Evolutionary conservation across 2,329 filamentous ascomycete species (phyloP), one percentile per base, ranked within the genome.

Genomic region (Fusarium brachygibbosum): DNA sequence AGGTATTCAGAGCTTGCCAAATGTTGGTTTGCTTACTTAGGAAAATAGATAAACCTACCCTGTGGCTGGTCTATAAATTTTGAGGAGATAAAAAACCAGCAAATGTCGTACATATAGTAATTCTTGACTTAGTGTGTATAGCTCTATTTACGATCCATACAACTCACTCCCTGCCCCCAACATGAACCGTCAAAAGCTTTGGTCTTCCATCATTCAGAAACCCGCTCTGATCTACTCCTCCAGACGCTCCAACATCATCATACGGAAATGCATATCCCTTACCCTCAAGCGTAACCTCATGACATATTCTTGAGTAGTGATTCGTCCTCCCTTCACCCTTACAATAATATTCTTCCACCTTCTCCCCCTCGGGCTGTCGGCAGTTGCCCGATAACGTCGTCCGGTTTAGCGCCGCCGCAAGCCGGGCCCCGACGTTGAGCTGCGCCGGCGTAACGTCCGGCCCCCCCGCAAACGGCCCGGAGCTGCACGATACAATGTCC

Each of bases 341-440:
- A 8, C 58, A 34, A 77, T 91, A 91, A 75, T 89, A 91, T 11
- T 74, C 76, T 8, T 74, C 75, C 3, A 84, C 78, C 1, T 73
- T 66, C 75, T 87, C 86, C 51, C 82, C 81, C 56, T 86, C 82
- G 16, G 87, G 88, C 79, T 86, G 88, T 68, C 74, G 72, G n/a
- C 76, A 54, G 71, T 86, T 80, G 21, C 79, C 75, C 50, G 92
- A 79, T 63, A 96, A 79, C 13, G 91, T 94, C 34, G 87, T 89
- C 23, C 93, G 86, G 79, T 94, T 93, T 74, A 95, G 87, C 1
- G 90, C 91, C 2, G 93, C 92, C 0, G 90, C 87, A 16, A 96
- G 80, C n/a, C 93, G 85, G 0, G 93, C 91, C 11, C 90, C 89
- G 58, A 94, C 86, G 40, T 89, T 89, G 63, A 87, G 86, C 75